Evolutionary conservation across 768 basidiomycete genomes (phyloP).

Genomic region (Leccinum broughii): DNA sequence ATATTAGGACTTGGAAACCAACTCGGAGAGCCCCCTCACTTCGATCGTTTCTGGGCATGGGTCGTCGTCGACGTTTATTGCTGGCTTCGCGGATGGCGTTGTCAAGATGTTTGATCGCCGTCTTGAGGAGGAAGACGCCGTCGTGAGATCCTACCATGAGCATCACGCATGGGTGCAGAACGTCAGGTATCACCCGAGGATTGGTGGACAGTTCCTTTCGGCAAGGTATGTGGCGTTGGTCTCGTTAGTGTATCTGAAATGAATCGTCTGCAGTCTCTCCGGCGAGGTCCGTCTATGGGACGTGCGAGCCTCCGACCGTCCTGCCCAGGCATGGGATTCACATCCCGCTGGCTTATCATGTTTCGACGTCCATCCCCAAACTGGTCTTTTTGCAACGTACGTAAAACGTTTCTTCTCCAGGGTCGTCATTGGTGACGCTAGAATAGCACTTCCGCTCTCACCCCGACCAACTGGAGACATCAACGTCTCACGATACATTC

Average conservation of each 20-base stretch:
- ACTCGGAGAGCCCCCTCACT: conserved; percentile 88
- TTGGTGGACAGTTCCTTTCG: conserved; percentile 72
- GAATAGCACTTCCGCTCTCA: conserved; percentile 59
- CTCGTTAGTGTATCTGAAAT: neutral
- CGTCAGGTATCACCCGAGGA: conserved; percentile 78
- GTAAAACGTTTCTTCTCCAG: conserved; percentile 28
- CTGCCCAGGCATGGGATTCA: conserved; percentile 62
- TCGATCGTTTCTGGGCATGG: conserved; percentile 77
- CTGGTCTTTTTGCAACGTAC: conserved; percentile 84
- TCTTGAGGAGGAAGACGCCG: conserved; percentile 78
- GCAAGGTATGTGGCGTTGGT: conserved; percentile 61
- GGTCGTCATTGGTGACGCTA: conserved; percentile 7
- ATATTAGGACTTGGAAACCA: conserved; percentile 80
- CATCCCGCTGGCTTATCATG: conserved; percentile 74
- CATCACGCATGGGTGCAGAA: conserved; percentile 92
- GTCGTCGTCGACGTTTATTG: conserved; percentile 76
- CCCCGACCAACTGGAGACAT: conserved; percentile 59
- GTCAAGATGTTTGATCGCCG: conserved; percentile 92
- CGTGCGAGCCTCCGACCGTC: conserved; percentile 60
- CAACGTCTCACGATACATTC: conserved; percentile 66
- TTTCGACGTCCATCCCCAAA: conserved; percentile 83
- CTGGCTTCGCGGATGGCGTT: conserved; percentile 90
- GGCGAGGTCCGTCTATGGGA: conserved; percentile 95
- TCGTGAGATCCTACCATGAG: conserved; percentile 72
- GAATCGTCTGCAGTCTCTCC: conserved; percentile 58